phyloP scores from a whole-genome alignment of 164 flowering plant genomes.

The grape (Vitis vinifera) region DNA sequence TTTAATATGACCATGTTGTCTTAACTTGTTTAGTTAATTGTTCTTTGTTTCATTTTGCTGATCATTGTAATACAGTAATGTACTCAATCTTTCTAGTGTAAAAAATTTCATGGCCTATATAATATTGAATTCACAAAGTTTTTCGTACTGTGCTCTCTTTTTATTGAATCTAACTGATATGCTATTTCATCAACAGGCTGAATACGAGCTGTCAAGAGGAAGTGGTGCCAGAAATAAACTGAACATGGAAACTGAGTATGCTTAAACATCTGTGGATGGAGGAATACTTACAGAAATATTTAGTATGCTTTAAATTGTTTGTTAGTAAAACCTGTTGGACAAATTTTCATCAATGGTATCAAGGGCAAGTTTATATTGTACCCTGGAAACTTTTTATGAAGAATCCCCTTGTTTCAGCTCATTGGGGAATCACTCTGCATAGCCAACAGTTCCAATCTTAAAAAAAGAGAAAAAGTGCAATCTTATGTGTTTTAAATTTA shows the following conservation, averaged over 20 bases:
- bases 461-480: neutral
- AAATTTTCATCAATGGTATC: neutral
- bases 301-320: neutral
- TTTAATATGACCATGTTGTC: too few relatives aligned
- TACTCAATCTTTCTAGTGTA: too few relatives aligned
- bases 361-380: too few relatives aligned
- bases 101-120: neutral
- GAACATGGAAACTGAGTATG: slow-evolving; percentile 76
- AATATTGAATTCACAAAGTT: neutral
- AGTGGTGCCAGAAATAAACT: slow-evolving; percentile 54
- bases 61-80: neutral
- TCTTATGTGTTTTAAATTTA: neutral
- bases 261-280: slow-evolving; percentile 2
- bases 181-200: slow-evolving; percentile 49
- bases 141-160: neutral
- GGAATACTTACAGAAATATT: neutral
- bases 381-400: too few relatives aligned
- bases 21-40: too few relatives aligned
- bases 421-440: neutral
- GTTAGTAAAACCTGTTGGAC: neutral
- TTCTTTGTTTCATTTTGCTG: neutral
- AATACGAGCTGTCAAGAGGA: slow-evolving; percentile 69
- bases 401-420: too few relatives aligned
- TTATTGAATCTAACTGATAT: neutral
- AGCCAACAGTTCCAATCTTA: neutral